Base-by-base conservation (phyloP, 371 early-diverging fungal genomes). In the Chytridiales sp. region DNA sequence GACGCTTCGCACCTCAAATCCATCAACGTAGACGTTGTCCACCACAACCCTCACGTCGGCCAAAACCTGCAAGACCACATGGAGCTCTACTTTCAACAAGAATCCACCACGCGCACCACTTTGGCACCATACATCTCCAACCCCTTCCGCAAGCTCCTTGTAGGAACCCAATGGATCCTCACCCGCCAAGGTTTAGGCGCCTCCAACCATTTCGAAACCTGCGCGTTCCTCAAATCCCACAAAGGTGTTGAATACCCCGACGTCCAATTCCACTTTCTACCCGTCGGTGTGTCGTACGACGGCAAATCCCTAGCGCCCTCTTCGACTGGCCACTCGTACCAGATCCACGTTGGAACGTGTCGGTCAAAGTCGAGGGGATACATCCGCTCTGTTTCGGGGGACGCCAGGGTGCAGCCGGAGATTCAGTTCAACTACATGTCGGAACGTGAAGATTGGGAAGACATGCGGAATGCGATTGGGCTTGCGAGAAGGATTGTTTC, bases 61-160 rank as follows among this genome's bases (percentile, higher is more conserved):
- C 49, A 64, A 26, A 75, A 76, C 52, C 52, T 79, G 30, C 67
- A 66, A 27, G 73, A 74, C 34, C 77, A 76, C 56, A 61, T 71
- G 52, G 61, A 60, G 19, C 59, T 73, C 0, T 19, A 24, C 63
- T 64, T 31, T 30, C 59, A 13, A 49, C 61, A 19, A 17, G 47
- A 56, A 21, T 57, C 56, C 34, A 8, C 42, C 15, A 41, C 41
- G 5, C 29, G 41, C 22, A 30, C 44, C 29, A 35, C 27, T n/a
- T n/a, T n/a, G n/a, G n/a, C n/a, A n/a, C n/a, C n/a, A 2, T 55
- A 44, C 3, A 59, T 65, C 40, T 65, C 61, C 30, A 72, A 70
- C 1, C 8, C 56, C 56, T 35, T 64, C 59, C 4, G 44, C 11
- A 66, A 70, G 35, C 31, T 38, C 8, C 31, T 35, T 2, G 35